Evolutionary conservation across 805 yeast species (phyloP).

Genomic region (Saturnispora halmiae): DNA sequence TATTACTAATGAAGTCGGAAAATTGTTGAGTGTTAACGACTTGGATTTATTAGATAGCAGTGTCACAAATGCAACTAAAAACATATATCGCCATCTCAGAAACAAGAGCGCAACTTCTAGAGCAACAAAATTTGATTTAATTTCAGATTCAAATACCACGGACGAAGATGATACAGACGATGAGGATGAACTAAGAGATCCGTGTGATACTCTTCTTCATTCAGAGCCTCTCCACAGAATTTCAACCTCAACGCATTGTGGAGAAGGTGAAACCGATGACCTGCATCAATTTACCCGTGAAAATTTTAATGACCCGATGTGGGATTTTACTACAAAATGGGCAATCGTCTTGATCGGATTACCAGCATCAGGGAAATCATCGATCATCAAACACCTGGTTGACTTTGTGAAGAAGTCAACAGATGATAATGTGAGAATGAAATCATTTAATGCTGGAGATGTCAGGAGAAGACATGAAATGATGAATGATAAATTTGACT

Average conservation of each 20-base stretch:
- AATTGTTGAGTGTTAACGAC: slow-evolving; percentile 18
- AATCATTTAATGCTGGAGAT: slow-evolving; percentile 44
- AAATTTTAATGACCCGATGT: slow-evolving; percentile 6
- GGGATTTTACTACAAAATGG: slow-evolving; percentile 21
- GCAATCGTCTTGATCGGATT: slow-evolving; percentile 54
- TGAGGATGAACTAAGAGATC: not conserved
- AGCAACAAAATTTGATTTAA: not conserved
- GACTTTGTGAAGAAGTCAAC: slow-evolving; percentile 18
- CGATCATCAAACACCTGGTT: slow-evolving; percentile 24
- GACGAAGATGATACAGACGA: slow-evolving; percentile 6
- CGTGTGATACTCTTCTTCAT: slow-evolving; percentile 6
- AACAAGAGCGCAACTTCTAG: slow-evolving; percentile 2
- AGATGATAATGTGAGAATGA: slow-evolving; percentile 16
- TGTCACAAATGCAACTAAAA: not conserved
- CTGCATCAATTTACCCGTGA: not conserved
- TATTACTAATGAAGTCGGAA: slow-evolving; percentile 25
- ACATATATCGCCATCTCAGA: slow-evolving; percentile 1
- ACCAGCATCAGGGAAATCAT: slow-evolving; percentile 91
- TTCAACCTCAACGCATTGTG: not conserved
- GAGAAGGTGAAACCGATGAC: not conserved
- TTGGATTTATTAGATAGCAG: slow-evolving; percentile 19
- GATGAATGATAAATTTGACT: slow-evolving; percentile 20
- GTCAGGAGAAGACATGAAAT: slow-evolving; percentile 34
- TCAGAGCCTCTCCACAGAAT: not conserved
- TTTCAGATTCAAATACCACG: slow-evolving; percentile 13